These are phyloP conservation scores for Rhizopogon vulgaris DNA, from an alignment of 768 basidiomycete species.

Conservation along the genomic window DNA sequence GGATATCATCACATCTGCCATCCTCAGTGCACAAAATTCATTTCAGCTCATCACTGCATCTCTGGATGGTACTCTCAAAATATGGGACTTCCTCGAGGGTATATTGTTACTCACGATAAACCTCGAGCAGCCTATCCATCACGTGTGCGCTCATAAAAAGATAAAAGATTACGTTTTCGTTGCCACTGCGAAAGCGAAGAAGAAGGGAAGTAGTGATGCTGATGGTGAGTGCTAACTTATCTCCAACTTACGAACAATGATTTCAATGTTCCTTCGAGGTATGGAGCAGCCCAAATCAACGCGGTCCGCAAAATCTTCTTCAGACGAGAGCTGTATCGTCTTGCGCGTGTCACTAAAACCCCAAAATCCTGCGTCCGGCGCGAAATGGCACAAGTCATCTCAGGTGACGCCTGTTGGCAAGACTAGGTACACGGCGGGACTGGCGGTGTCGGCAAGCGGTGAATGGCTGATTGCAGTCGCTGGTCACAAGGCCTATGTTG, in stretches of 20 bases:
- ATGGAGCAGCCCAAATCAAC: background rate
- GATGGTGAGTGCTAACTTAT: background rate
- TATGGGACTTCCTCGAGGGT: slow-evolving; percentile 94
- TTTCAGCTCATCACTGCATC: slow-evolving; percentile 89
- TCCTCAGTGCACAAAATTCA: slow-evolving; percentile 78
- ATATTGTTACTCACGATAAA: slow-evolving; percentile 69
- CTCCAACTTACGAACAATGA: background rate
- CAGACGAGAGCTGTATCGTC: slow-evolving; percentile 45
- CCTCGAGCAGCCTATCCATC: slow-evolving; percentile 61
- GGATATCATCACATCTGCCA: slow-evolving; percentile 62
- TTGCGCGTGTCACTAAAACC: slow-evolving; percentile 56
- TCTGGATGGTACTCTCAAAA: slow-evolving; percentile 72
- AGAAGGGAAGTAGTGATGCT: slow-evolving; percentile 22
- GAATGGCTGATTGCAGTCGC: slow-evolving; percentile 71
- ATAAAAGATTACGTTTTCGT: slow-evolving; percentile 70
- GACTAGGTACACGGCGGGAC: slow-evolving; percentile 53
- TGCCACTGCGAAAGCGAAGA: slow-evolving; percentile 46
- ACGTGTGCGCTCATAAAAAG: slow-evolving; percentile 63
- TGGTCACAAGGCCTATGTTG: slow-evolving; percentile 75
- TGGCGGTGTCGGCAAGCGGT: slow-evolving; percentile 72
- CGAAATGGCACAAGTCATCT: slow-evolving; percentile 39
- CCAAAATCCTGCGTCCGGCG: slow-evolving; percentile 29
- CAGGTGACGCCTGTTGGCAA: slow-evolving; percentile 60
- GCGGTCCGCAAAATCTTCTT: background rate
- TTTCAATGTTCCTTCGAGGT: background rate